Base-by-base conservation (phyloP, 1,284 basidiomycete species). In the Trichosporon sp. region DNA sequence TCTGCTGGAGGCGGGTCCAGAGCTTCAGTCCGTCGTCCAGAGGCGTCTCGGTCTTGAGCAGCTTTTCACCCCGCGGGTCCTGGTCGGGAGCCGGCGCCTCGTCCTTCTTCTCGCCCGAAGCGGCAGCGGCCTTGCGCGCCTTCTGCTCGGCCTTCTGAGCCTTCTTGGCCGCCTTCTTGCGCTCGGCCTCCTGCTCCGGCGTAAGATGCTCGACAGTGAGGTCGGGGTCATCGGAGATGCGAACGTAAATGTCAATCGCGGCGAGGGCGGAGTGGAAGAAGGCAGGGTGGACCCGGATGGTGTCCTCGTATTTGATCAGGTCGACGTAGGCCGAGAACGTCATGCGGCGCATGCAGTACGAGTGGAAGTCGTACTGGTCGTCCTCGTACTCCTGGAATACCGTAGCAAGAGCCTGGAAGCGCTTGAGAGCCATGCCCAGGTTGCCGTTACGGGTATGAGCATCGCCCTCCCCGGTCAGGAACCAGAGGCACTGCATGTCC, bases 361-460 rank as follows among this genome's bases (percentile, higher is more conserved):
- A 90, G 83, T 99, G 97, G 87, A 99, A 99, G 84, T 99, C 97
- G 78, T 93, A 96, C 84, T 99, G 96, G 81, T 99, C 97, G 76
- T 98, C 94, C 78, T 96, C 93, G 75, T 94, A 89, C 70, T 93
- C 92, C 70, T 91, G 88, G 83, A 97, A 98, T 14, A 91, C 87
- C 90, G 93, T 78, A 4, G 64, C 48, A 12, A 97, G 86, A 65
- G 91, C 88, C 69, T 89, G 88, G 78, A 93, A 96, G 77, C 91
- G 90, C 86, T 98, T 98, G 78, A 99, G 86, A 7, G 96, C 94
- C 76, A 92, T 85, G 21, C 90, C 90, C n/a, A 90, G 85, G 76
- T 90, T 90, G 0, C 90, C 90, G 68, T 86, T 86, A 3, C 89
- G 87, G 71, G 86, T 84, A 74, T 92, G 89, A 1, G 91, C 88